Conservation (phyloP, 2,329 filamentous ascomycete genomes). For the Niveomyces coronatus region DNA sequence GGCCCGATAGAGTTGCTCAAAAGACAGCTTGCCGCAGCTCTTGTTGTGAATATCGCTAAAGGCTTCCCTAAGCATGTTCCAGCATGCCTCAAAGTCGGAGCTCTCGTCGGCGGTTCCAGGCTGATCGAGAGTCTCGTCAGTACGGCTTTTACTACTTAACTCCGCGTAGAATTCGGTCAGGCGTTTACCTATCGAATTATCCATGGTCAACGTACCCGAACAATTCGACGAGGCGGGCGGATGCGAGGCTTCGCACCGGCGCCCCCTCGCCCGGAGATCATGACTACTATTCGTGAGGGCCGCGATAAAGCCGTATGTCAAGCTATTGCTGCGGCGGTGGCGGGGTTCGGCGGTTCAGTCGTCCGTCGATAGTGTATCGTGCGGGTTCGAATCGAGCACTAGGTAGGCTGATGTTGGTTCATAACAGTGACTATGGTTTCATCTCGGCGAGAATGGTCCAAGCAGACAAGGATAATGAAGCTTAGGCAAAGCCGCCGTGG, state of each 20-base stretch:
- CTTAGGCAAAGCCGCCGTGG: no score
- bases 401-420: no score
- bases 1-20: conserved; percentile 89
- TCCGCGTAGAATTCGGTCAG: no score
- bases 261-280: conserved; percentile 41
- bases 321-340: neutral
- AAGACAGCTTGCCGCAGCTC: conserved; percentile 81
- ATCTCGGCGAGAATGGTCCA: no score
- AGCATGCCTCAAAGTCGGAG: conserved; percentile 77
- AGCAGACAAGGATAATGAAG: no score
- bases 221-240: conserved; percentile 32
- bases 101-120: conserved; percentile 38
- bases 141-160: neutral
- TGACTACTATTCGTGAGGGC: conserved; percentile 14
- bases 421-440: no score
- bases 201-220: conserved; percentile 33
- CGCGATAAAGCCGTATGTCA: neutral
- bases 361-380: no score
- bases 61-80: conserved; percentile 66
- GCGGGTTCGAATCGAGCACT: no score
- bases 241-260: conserved; percentile 29
- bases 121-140: conserved; percentile 15
- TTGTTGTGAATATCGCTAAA: conserved; percentile 84
- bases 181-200: no score
- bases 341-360: no score